Conservation (phyloP, 345 rosid genomes). For the Trapa bicornis region DNA sequence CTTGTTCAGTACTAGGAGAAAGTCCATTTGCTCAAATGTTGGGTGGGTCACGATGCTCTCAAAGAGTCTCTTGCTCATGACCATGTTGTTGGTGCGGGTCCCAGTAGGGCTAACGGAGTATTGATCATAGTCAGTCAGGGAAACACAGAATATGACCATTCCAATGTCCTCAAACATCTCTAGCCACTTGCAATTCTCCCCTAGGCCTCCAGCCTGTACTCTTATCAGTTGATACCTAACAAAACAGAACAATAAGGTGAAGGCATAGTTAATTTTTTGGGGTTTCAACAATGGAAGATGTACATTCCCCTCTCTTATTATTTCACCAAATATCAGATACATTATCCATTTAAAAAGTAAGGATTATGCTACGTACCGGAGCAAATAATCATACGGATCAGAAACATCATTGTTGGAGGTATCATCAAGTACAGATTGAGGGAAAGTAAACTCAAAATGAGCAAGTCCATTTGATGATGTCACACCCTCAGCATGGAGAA, state of each 20-base stretch:
- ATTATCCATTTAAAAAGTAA: background rate
- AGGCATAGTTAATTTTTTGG: background rate
- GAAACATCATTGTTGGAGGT: slow-evolving; percentile 17
- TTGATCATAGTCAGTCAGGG: slow-evolving; percentile 78
- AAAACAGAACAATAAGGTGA: background rate
- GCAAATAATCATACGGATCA: slow-evolving; percentile 60
- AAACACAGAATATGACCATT: slow-evolving; percentile 69
- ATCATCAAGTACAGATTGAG: slow-evolving; percentile 50
- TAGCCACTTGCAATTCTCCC: slow-evolving; percentile 92
- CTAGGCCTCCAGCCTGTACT: slow-evolving; percentile 71
- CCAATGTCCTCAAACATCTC: slow-evolving; percentile 99
- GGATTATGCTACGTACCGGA: slow-evolving; percentile 34
- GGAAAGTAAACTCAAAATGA: slow-evolving; percentile 77
- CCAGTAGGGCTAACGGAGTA: slow-evolving; percentile 40
- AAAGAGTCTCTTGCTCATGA: slow-evolving; percentile 56
- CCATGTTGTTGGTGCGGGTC: slow-evolving; percentile 50
- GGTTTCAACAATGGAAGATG: background rate
- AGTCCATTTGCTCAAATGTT: slow-evolving; percentile 76
- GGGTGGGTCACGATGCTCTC: slow-evolving; percentile 82
- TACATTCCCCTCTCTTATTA: background rate
- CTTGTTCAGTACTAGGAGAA: slow-evolving; percentile 77
- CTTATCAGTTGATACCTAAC: slow-evolving; percentile 87
- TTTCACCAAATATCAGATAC: background rate
- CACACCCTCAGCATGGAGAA: slow-evolving; percentile 87
- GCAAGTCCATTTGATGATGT: slow-evolving; percentile 94